A percentile compares a stretch with the other conserved stretches of the same genome.
Evolutionary conservation across 1,139 yeast species (phyloP).

Genomic region (Sugiyamaella pinicola): DNA sequence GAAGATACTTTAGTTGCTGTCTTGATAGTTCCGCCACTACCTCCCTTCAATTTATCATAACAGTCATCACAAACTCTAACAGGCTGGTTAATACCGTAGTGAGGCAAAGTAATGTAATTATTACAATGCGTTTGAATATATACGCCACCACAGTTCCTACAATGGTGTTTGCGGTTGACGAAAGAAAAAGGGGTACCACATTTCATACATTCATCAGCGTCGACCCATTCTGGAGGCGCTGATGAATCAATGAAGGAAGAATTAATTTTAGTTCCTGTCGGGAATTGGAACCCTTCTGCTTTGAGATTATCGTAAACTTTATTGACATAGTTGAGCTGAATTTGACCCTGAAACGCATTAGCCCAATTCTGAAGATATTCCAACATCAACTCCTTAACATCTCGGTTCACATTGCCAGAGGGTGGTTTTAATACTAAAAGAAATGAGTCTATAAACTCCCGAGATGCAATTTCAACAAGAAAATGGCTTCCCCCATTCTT

Average conservation of each 20-base stretch:
- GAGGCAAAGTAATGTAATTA: slow-evolving; percentile 69
- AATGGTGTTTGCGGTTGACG: slow-evolving; percentile 90
- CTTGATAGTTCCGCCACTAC: neutral
- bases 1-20: slow-evolving; percentile 3
- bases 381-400: slow-evolving; percentile 63
- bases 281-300: slow-evolving; percentile 65
- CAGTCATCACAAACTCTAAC: slow-evolving; percentile 96
- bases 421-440: slow-evolving; percentile 42
- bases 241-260: slow-evolving; percentile 77
- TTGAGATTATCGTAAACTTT: slow-evolving; percentile 61
- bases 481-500: slow-evolving; percentile 93
- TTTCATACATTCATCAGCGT: slow-evolving; percentile 92
- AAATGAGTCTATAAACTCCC: slow-evolving; percentile 79
- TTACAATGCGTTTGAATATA: slow-evolving; percentile 83
- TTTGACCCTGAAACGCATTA: slow-evolving; percentile 66
- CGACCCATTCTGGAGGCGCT: slow-evolving; percentile 98
- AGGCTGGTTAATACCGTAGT: slow-evolving; percentile 82
- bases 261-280: slow-evolving; percentile 47
- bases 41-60: slow-evolving; percentile 49
- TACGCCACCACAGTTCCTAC: slow-evolving; percentile 96
- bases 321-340: slow-evolving; percentile 67
- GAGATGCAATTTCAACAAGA: slow-evolving; percentile 72
- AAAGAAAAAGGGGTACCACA: slow-evolving; percentile 81
- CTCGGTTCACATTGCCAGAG: slow-evolving; percentile 47
- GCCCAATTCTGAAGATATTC: slow-evolving; percentile 78